Conservation (phyloP, 1,139 yeast species). For the Protomyces pachydermus region DNA sequence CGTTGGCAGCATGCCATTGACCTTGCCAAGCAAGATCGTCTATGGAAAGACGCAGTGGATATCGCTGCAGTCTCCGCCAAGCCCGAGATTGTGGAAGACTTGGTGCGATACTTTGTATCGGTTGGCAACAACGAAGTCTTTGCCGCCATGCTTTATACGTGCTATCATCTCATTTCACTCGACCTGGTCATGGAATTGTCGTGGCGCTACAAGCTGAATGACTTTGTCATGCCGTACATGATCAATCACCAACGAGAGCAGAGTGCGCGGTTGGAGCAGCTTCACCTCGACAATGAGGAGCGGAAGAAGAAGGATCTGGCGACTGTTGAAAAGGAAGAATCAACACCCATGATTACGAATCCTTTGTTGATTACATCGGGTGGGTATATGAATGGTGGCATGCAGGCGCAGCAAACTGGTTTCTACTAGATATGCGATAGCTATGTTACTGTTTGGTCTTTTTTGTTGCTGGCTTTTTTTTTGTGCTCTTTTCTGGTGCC, state of each 20-base stretch:
- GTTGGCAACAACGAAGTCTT: constrained; percentile 96
- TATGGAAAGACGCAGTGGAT: constrained; percentile 91
- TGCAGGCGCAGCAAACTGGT: constrained; percentile 32
- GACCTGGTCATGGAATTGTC: constrained; percentile 85
- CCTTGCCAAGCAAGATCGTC: constrained; percentile 81
- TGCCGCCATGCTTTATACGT: constrained; percentile 80
- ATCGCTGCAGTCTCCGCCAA: constrained; percentile 84
- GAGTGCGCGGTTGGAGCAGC: constrained; percentile 57
- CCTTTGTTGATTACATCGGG: constrained; percentile 39
- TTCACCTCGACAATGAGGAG: constrained; percentile 64
- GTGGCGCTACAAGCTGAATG: constrained; percentile 81
- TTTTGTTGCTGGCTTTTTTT: constrained; percentile 11
- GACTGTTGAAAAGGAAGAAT: constrained; percentile 49
- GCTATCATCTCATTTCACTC: constrained; percentile 71
- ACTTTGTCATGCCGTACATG: constrained; percentile 84
- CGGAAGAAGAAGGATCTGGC: constrained; percentile 57
- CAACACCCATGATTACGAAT: constrained; percentile 40
- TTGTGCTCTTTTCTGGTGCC: constrained; percentile 35
- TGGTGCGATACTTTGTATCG: constrained; percentile 87
- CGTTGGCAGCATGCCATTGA: constrained; percentile 87
- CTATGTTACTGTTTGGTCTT: constrained; percentile 15
- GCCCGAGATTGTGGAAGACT: constrained; percentile 78
- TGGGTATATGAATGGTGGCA: constrained; percentile 33
- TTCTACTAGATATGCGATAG: constrained; percentile 33
- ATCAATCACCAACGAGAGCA: constrained; percentile 76